These are phyloP conservation scores for Suhomyces wounanorum DNA, from an alignment of 1,139 yeast genomes.

Conservation along the genomic window DNA sequence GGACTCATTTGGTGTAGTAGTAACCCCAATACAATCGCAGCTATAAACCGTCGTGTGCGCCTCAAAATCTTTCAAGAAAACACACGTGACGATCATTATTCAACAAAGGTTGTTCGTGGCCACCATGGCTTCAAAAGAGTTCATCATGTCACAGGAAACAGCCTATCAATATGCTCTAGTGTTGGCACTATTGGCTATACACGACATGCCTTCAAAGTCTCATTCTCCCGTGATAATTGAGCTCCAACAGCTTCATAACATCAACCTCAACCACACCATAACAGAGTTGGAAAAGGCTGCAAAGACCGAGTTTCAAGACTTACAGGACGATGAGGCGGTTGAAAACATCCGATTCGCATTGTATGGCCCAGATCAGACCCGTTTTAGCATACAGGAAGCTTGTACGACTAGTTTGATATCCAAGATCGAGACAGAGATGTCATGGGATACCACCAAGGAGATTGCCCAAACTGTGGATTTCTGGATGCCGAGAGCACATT, in stretches of 20 bases:
- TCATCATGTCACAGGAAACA: slow-evolving; percentile 6
- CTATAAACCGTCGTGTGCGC: not conserved
- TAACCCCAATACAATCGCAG: not conserved
- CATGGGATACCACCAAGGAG: not conserved
- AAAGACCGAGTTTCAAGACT: not conserved
- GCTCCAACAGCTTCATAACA: not conserved
- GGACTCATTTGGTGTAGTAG: not conserved
- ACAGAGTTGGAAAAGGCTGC: slow-evolving; percentile 5
- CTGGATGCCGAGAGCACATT: not conserved
- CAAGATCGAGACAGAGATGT: not conserved
- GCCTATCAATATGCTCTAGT: slow-evolving; percentile 23
- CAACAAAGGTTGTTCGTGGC: not conserved
- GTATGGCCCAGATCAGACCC: not conserved
- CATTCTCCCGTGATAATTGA: not conserved
- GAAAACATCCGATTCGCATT: not conserved
- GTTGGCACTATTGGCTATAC: slow-evolving; percentile 17
- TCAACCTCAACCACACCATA: not conserved
- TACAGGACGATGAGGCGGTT: not conserved
- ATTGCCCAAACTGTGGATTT: not conserved
- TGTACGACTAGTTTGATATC: slow-evolving; percentile 2
- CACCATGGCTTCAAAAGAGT: not conserved
- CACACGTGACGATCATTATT: not conserved
- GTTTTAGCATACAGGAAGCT: not conserved
- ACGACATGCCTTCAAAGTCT: not conserved
- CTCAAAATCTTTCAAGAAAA: not conserved